Evolutionary conservation across 768 basidiomycete genomes (phyloP), one percentile per base, ranked within the genome.

Genomic region (Psilocybe cubensis): DNA sequence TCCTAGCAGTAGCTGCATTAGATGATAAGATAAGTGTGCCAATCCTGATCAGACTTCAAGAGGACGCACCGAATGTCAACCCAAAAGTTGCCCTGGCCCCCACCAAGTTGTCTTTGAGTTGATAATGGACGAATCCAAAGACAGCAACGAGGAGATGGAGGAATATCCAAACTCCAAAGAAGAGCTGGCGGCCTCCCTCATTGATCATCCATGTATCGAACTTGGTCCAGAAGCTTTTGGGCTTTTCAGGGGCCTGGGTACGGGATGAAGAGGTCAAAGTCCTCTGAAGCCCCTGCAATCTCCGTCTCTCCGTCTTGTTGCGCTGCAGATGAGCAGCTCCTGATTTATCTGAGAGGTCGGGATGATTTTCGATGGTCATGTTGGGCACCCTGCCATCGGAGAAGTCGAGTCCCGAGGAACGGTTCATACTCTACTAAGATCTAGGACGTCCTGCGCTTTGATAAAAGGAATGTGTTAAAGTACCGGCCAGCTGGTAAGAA

Each of bases 121-220:
- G 75, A 73, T 94, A 96, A 73, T 92, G 80, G 56, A 92, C 56
- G 66, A 88, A 82, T 2, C 93, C 94, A 61, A 97, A 85, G 38
- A 79, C 78, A 53, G 86, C 83, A 50, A 94, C 92, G 29, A 96
- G 74, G 35, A 87, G 57, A 61, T 98, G 95, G 28, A 96, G 81
- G 70, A 93, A 74, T 49, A 96, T 75, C 86, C 90, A 97, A 59
- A 86, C 71, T 54, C 74, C 81, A 74, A 96, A 92, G 79, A 95
- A 93, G 35, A 96, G 63, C 52, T 83, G 79, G 42, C 82, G 81
- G 12, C 89, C 86, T 66, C 95, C 95, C 68, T 96, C 94, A 69
- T 96, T 95, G 71, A 95, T 92, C 89, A 94, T 90, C 94, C 94
- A 96, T n/a, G 86, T 64, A 62, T 81, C 79, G 64, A 83, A 80